Percentiles rank a stretch among this genome's conserved stretches.
These are phyloP conservation scores for Entoloma clypeatum DNA, from an alignment of 1,284 basidiomycete genomes.

Conservation along the genomic window DNA sequence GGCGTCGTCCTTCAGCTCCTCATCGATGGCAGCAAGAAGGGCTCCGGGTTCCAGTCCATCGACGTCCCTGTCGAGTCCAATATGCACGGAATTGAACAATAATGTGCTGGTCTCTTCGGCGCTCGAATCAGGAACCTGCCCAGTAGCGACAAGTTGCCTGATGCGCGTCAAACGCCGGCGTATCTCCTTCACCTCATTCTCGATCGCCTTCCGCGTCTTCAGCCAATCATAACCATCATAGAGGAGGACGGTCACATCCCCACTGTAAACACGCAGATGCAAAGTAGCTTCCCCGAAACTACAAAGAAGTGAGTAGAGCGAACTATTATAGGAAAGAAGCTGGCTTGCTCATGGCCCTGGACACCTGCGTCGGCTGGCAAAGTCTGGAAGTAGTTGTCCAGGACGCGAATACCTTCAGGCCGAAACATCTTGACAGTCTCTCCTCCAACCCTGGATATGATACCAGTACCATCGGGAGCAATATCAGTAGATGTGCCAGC, in stretches of 20 bases:
- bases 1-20: slow-evolving; percentile 73
- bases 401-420: slow-evolving; percentile 50
- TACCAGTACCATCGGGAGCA: slow-evolving; percentile 32
- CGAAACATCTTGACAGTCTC: slow-evolving; percentile 84
- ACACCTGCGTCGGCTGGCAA: slow-evolving; percentile 53
- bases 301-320: slow-evolving; percentile 1
- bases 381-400: slow-evolving; percentile 72
- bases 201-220: slow-evolving; percentile 80
- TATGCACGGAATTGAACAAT: slow-evolving; percentile 91
- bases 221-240: slow-evolving; percentile 96
- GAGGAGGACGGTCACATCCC: slow-evolving; percentile 64
- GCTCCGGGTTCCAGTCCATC: slow-evolving; percentile 73
- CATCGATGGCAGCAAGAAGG: slow-evolving; percentile 87
- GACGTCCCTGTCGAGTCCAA: slow-evolving; percentile 74
- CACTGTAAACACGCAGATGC: slow-evolving; percentile 56
- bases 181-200: slow-evolving; percentile 87
- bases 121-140: slow-evolving; percentile 82
- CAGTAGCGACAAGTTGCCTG: slow-evolving; percentile 88
- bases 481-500: slow-evolving; percentile 24
- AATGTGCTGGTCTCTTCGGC: slow-evolving; percentile 76
- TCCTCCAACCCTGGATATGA: slow-evolving; percentile 68
- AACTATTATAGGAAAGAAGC: neutral
- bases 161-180: slow-evolving; percentile 86
- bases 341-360: slow-evolving; percentile 44
- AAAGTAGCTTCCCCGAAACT: slow-evolving; percentile 49